Base-by-base conservation (phyloP, 2,329 filamentous ascomycete species). In the Capronia epimyces region DNA sequence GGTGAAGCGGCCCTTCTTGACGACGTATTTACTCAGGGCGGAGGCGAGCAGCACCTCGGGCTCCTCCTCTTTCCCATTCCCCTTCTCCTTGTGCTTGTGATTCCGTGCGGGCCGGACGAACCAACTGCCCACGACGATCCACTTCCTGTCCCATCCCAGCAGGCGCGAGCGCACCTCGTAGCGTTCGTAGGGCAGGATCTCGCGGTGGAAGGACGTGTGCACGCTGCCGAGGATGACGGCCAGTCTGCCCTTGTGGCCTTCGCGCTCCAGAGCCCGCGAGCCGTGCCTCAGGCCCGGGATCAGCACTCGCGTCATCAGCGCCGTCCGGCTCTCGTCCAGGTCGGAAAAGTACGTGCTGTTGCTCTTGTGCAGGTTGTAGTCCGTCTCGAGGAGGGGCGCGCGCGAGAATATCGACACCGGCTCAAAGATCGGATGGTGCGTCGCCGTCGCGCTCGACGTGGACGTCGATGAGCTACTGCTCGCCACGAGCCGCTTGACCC, bases 1-100 rank as follows among this genome's bases (percentile, higher is more conserved):
- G 0, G 91, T 97, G 62, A 93, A 75, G 20, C 91, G 76, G 1
- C 85, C 87, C 49, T 89, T 76, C 73, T 91, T 91, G 66, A 88
- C 83, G 34, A 91, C 87, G 66, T 91, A 91, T 72, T 89, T 90
- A 71, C 80, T 83, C 37, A 91, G 68, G 1, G 82, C 83, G 0
- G 83, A 84, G 1, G 87, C 87, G 60, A 85, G 78, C 32, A 91
- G 76, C 53, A 81, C 67, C 78, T 82, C 66, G 32, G 91, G 76
- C 53, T 81, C 67, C 78, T 82, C 66, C 41, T 71, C 67, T 36
- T 65, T 64, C 12, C 65, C 65, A 4, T 53, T 49, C 50, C 67
- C 67, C n/a, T n/a, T n/a, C n/a, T n/a, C n/a, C n/a, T 82, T 66
- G 40, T 71, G 66, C 36, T 65, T 64, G 10, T 65, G 65, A 4